These are phyloP conservation scores for Diplodia sapinea DNA, from an alignment of 2,329 filamentous ascomycete species.

Conservation along the genomic window DNA sequence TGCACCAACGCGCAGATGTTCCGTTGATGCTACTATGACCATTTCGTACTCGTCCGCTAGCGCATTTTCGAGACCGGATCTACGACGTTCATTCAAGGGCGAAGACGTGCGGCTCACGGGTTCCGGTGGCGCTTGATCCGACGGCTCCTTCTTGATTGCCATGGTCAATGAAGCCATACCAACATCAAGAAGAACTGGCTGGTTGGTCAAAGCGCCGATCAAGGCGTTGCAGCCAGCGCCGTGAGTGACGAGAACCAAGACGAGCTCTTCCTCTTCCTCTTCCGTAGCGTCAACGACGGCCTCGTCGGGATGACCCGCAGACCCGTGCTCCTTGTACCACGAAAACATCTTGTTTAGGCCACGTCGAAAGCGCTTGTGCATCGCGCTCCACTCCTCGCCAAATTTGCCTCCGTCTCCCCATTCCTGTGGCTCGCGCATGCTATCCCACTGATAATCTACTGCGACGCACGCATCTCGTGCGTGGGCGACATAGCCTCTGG, in stretches of 20 bases:
- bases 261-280: constrained; percentile 65
- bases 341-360: constrained; percentile 79
- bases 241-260: constrained; percentile 89
- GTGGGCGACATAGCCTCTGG: constrained; percentile 85
- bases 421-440: constrained; percentile 74
- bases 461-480: constrained; percentile 83
- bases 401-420: constrained; percentile 90
- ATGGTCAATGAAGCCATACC: constrained; percentile 90
- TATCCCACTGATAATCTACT: constrained; percentile 97
- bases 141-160: constrained; percentile 58
- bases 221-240: constrained; percentile 95
- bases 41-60: constrained; percentile 72
- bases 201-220: constrained; percentile 87
- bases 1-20: constrained; percentile 67
- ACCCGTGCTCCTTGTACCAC: constrained; percentile 72
- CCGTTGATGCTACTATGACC: constrained; percentile 73
- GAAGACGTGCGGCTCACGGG: constrained; percentile 34
- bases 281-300: constrained; percentile 38
- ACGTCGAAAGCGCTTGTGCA: constrained; percentile 87
- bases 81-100: constrained; percentile 41
- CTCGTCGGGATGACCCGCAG: constrained; percentile 45
- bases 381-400: constrained; percentile 92
- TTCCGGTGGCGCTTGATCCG: constrained; percentile 36
- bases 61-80: constrained; percentile 51
- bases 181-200: constrained; percentile 89